These are phyloP conservation scores for Lachnellula subtilissima DNA, from an alignment of 2,329 filamentous ascomycete genomes.

Conservation along the genomic window DNA sequence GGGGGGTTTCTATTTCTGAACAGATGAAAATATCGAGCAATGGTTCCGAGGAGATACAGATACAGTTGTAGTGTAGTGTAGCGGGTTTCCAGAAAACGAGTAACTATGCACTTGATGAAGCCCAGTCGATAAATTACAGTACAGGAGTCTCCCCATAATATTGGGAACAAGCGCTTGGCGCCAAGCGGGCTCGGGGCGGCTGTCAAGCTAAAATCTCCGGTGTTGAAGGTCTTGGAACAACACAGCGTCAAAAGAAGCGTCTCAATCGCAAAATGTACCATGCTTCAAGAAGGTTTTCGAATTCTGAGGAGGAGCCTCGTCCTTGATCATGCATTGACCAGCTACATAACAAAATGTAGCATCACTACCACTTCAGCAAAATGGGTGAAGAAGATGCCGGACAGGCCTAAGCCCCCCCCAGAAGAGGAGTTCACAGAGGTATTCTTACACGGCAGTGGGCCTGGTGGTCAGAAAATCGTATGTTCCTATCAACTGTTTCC, in stretches of 20 bases:
- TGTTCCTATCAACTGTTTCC: conserved; percentile 20
- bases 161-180: too few species aligned
- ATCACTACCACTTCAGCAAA: conserved; percentile 15
- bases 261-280: conserved; percentile 23
- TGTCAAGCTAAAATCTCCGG: too few species aligned
- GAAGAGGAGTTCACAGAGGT: conserved; percentile 77
- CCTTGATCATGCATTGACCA: conserved; percentile 10
- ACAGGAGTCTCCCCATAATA: too few species aligned
- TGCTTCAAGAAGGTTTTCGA: conserved; percentile 20
- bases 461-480: conserved; percentile 94
- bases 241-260: not conserved
- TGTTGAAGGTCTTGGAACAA: not conserved
- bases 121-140: too few species aligned
- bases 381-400: conserved; percentile 60
- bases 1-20: not conserved
- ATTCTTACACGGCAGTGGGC: conserved; percentile 87
- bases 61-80: too few species aligned
- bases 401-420: conserved; percentile 57
- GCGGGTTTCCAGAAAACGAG: too few species aligned
- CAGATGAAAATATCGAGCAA: not conserved
- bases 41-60: too few species aligned
- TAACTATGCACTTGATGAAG: too few species aligned
- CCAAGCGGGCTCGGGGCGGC: too few species aligned
- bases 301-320: conserved; percentile 3
- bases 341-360: conserved; percentile 3